Conservation (phyloP, 2,329 filamentous ascomycete species). For the Bertia moriformis region DNA sequence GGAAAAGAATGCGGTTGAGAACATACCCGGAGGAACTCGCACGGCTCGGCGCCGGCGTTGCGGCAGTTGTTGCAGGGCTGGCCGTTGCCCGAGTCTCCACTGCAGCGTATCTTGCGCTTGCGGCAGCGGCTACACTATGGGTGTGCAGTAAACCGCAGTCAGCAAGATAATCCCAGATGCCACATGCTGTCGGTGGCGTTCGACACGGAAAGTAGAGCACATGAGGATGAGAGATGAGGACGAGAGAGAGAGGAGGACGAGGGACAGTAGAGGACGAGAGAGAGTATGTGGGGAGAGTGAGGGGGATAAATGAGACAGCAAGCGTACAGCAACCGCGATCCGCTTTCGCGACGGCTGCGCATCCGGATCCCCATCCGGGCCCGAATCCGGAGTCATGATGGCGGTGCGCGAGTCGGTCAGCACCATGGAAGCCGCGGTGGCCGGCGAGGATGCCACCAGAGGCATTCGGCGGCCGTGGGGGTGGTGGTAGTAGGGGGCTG, state of each 20-base stretch:
- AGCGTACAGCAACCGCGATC: slow-evolving; percentile 44
- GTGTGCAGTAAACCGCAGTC: slow-evolving; percentile 2
- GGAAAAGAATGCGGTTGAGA: no score
- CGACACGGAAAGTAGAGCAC: not conserved
- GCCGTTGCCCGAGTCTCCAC: slow-evolving; percentile 67
- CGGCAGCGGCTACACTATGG: slow-evolving; percentile 73
- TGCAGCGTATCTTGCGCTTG: slow-evolving; percentile 89
- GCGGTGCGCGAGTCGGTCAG: slow-evolving; percentile 16
- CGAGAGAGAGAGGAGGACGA: no score
- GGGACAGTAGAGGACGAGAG: no score
- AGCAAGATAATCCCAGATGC: not conserved
- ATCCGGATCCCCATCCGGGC: slow-evolving; percentile 23
- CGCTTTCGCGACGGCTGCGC: slow-evolving; percentile 33
- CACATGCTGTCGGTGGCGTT: not conserved
- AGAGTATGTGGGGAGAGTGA: no score
- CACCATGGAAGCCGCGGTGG: no score
- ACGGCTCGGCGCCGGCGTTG: slow-evolving; percentile 54
- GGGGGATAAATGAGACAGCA: no score
- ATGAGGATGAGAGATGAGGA: not conserved
- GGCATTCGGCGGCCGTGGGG: slow-evolving; percentile 21
- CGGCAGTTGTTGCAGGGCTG: slow-evolving; percentile 72
- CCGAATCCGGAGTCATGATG: slow-evolving; percentile 25
- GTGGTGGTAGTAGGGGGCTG: slow-evolving; percentile 15
- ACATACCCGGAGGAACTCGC: slow-evolving; percentile 67
- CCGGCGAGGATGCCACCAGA: slow-evolving; percentile 17